A percentile compares a stretch with the other conserved stretches of the same genome.
Conservation (phyloP, 108 stramenopile species). For the Parmales sp. region DNA sequence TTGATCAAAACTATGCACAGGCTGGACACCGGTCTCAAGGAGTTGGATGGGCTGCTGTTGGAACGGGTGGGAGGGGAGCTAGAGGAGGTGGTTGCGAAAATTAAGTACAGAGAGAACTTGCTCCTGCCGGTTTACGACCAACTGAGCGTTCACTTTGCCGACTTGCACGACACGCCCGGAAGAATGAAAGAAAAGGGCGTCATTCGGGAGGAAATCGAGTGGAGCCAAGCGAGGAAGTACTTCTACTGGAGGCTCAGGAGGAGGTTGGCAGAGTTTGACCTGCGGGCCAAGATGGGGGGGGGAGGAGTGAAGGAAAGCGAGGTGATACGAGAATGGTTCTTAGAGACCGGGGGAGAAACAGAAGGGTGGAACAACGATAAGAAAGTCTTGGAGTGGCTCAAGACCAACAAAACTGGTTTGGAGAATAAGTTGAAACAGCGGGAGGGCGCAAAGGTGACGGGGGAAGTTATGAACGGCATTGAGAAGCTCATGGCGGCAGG, state of each 20-base stretch:
- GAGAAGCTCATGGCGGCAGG: too few relatives aligned
- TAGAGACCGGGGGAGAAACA: conserved; percentile 44
- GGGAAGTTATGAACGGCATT: too few relatives aligned
- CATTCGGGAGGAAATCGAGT: conserved; percentile 81
- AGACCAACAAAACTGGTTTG: conserved; percentile 46
- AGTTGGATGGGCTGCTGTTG: conserved; percentile 56
- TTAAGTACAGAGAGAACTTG: conserved; percentile 53
- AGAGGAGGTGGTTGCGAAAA: conserved; percentile 30
- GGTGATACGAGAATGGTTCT: conserved; percentile 68
- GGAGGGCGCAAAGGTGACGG: too few relatives aligned
- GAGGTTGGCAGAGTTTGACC: conserved; percentile 91
- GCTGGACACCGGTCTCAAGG: conserved; percentile 67
- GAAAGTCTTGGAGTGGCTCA: conserved; percentile 69
- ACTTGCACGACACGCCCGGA: conserved; percentile 98
- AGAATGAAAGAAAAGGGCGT: conserved; percentile 98
- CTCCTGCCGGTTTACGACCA: conserved; percentile 85
- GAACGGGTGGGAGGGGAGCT: conserved; percentile 29
- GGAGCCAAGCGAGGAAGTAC: conserved; percentile 73
- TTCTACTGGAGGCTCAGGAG: conserved; percentile 96
- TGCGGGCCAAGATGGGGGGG: conserved; percentile 69
- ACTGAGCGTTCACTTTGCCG: conserved; percentile 95
- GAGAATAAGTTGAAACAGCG: conserved; percentile 67
- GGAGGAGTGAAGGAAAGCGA: conserved; percentile 58
- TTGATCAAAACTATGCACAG: conserved; percentile 85
- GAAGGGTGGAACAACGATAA: conserved; percentile 68